Evolutionary conservation across 2,329 filamentous ascomycete genomes (phyloP).

Genomic region (Sporothrix luriei): DNA sequence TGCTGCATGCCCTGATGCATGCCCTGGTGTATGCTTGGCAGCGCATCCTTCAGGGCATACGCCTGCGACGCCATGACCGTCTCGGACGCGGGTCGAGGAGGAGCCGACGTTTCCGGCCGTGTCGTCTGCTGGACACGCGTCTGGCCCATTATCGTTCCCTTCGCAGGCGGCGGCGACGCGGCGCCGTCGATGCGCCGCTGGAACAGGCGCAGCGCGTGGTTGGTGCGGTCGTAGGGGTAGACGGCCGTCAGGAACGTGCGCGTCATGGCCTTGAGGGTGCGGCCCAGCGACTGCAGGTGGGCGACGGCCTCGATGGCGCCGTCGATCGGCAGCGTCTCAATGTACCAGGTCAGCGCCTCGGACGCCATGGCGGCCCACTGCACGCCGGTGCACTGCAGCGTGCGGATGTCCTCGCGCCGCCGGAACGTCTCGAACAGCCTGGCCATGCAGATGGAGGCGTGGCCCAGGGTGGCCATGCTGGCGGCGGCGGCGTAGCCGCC

Average conservation of each 20-base stretch:
- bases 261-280: constrained; percentile 32
- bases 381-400: constrained; percentile 32
- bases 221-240: constrained; percentile 24
- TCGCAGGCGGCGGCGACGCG: constrained; percentile 12
- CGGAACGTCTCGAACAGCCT: constrained; percentile 32
- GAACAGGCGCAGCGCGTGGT: constrained; percentile 25
- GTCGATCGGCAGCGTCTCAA: constrained; percentile 32
- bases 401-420: constrained; percentile 29
- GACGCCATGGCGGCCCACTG: constrained; percentile 32
- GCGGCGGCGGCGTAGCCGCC: constrained; percentile 12
- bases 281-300: constrained; percentile 28
- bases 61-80: constrained; percentile 8
- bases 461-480: constrained; percentile 16
- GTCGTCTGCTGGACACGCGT: too few relatives aligned
- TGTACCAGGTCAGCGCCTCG: constrained; percentile 29
- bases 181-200: constrained; percentile 28
- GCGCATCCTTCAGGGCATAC: not conserved
- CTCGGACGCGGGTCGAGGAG: not conserved
- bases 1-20: not conserved
- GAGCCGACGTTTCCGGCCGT: not conserved
- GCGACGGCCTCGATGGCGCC: constrained; percentile 30
- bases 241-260: constrained; percentile 30
- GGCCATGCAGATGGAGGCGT: constrained; percentile 29
- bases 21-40: too few relatives aligned
- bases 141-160: not conserved